phyloP scores from a whole-genome alignment of 2,329 filamentous ascomycete species.

The Fusarium sp. region DNA sequence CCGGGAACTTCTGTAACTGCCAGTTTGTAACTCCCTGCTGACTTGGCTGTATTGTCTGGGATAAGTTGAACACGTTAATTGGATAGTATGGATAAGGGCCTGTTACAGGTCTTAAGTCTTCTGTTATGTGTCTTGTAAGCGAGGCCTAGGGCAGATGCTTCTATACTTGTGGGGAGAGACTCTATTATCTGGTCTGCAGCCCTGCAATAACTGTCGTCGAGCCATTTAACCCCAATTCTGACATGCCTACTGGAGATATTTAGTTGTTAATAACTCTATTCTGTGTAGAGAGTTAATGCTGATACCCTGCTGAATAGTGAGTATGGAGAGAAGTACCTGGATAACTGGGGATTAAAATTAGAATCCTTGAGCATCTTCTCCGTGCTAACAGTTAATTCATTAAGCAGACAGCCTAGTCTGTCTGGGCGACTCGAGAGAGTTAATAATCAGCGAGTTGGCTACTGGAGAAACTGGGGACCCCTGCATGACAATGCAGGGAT shows the following conservation, averaged over 20 bases:
- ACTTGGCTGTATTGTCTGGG: background rate
- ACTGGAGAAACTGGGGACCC: background rate
- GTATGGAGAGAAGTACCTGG: accelerated
- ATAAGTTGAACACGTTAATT: background rate
- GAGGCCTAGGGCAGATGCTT: too few relatives aligned
- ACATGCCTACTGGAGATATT: too few relatives aligned
- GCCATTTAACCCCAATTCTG: background rate
- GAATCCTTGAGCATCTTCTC: background rate
- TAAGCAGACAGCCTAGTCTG: background rate
- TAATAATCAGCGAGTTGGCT: background rate
- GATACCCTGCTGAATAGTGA: background rate
- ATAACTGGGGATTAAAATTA: too few relatives aligned
- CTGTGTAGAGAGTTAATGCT: accelerated
- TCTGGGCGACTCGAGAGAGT: background rate
- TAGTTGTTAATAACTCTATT: background rate
- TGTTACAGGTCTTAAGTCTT: background rate
- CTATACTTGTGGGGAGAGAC: accelerated
- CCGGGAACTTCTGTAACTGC: background rate
- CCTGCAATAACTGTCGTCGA: accelerated
- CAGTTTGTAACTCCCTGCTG: background rate
- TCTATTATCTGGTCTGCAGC: accelerated
- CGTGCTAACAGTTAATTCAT: background rate
- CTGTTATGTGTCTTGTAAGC: background rate
- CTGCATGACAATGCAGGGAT: background rate
- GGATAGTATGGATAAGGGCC: background rate